These are phyloP conservation scores for Theobroma grandiflorum DNA, from an alignment of 441 rosid species.

Conservation along the genomic window DNA sequence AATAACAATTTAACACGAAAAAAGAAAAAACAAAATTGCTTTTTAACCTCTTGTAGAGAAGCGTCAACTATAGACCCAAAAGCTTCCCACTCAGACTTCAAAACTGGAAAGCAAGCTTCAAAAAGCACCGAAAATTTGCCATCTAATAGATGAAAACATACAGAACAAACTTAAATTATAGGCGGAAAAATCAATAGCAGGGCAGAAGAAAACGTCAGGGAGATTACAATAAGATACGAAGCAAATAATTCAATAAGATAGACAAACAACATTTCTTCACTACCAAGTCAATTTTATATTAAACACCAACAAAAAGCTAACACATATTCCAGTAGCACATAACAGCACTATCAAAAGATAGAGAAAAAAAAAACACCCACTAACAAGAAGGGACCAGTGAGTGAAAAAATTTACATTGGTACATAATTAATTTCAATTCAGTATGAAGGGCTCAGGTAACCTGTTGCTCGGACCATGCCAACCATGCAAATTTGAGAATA, in stretches of 20 bases:
- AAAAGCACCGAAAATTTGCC: slow-evolving; percentile 56
- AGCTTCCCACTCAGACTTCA: slow-evolving; percentile 83
- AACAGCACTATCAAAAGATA: neutral
- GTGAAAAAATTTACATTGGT: neutral
- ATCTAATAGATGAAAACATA: slow-evolving; percentile 50
- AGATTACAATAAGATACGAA: neutral
- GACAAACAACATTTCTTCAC: slow-evolving; percentile 2
- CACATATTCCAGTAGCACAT: neutral
- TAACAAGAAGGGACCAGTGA: neutral
- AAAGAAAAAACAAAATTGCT: slow-evolving; percentile 26
- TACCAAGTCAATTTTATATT: neutral
- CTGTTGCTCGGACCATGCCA: neutral
- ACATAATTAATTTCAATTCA: neutral
- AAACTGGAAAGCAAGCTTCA: slow-evolving; percentile 75
- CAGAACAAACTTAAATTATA: slow-evolving; percentile 27
- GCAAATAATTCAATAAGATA: slow-evolving; percentile 9
- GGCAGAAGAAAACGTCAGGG: neutral
- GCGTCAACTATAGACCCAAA: slow-evolving; percentile 47
- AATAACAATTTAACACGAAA: slow-evolving; percentile 18
- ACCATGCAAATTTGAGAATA: neutral
- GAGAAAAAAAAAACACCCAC: neutral
- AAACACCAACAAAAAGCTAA: neutral
- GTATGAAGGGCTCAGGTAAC: neutral
- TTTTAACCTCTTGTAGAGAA: slow-evolving; percentile 64
- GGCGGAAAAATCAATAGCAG: neutral